These are phyloP conservation scores for Trichosanthes cucumerina DNA, from an alignment of 306 rosid genomes.

Conservation along the genomic window DNA sequence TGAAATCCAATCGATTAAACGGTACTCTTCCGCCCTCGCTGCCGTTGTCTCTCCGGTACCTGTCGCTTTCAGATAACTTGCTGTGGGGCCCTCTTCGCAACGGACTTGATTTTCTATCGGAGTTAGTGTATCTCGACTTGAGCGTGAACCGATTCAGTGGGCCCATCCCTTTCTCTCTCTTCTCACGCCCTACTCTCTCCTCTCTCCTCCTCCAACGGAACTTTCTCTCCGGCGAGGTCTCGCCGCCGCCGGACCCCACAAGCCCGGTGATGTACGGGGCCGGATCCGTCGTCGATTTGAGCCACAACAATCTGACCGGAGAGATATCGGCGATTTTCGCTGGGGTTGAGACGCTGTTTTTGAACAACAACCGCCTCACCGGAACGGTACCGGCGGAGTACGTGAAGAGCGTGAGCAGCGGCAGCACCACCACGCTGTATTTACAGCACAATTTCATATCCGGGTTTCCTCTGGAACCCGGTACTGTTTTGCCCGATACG, in stretches of 20 bases:
- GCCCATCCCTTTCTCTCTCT: constrained; percentile 50
- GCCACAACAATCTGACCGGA: constrained; percentile 47
- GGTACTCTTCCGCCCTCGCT: constrained; percentile 35
- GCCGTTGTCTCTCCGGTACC: constrained; percentile 57
- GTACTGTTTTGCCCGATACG: constrained; percentile 39
- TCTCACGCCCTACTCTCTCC: constrained; percentile 26
- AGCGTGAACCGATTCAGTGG: constrained; percentile 49
- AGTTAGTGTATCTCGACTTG: constrained; percentile 46
- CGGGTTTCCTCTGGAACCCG: constrained; percentile 19
- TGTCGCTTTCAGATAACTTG: constrained; percentile 39
- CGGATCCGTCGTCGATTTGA: constrained; percentile 55
- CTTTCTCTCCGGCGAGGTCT: constrained; percentile 54
- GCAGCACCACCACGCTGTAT: constrained; percentile 52
- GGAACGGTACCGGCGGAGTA: constrained; percentile 53
- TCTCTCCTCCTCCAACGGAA: constrained; percentile 56
- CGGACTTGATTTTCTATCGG: constrained; percentile 36
- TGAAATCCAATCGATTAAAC: constrained; percentile 32
- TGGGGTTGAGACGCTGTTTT: constrained; percentile 49
- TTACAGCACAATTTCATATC: constrained; percentile 62
- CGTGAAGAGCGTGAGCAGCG: constrained; percentile 41
- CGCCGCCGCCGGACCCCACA: neutral
- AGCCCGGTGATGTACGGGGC: constrained; percentile 19
- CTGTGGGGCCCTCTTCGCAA: constrained; percentile 55
- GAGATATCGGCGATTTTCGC: constrained; percentile 35
- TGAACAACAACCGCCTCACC: constrained; percentile 54